Conservation (phyloP, 23 red algal species). For the Pyropia yezoensis region DNA sequence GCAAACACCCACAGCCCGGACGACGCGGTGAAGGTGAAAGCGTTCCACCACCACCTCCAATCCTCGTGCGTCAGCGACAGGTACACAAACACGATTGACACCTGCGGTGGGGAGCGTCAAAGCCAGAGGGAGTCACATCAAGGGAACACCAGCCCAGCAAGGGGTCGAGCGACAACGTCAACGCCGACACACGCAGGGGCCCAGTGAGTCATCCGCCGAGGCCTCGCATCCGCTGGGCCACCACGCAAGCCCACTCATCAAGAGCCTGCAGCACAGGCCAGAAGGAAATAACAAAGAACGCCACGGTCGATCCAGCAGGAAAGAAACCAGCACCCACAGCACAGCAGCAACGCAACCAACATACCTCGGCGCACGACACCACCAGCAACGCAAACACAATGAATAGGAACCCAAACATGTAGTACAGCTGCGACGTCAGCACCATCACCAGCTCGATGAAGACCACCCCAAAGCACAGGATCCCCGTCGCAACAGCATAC, state of each 20-base stretch:
- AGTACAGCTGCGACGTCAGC: constrained; percentile 74
- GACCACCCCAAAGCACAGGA: constrained; percentile 78
- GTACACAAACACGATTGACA: constrained; percentile 86
- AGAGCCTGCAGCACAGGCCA: too few relatives aligned
- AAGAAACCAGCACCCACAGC: too few relatives aligned
- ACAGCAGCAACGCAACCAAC: too few relatives aligned
- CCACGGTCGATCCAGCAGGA: too few relatives aligned
- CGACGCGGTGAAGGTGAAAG: constrained; percentile 53
- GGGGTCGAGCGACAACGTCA: too few relatives aligned
- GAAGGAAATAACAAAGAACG: too few relatives aligned
- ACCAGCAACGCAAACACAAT: constrained; percentile 65
- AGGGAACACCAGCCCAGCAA: too few relatives aligned
- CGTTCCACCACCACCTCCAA: constrained; percentile 71
- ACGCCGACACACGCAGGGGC: too few relatives aligned
- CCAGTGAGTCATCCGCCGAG: too few relatives aligned
- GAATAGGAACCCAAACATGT: constrained; percentile 84
- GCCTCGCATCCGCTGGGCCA: too few relatives aligned
- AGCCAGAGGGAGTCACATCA: too few relatives aligned
- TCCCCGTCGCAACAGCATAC: constrained; percentile 40
- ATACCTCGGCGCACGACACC: constrained; percentile 53
- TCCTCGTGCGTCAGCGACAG: constrained; percentile 71
- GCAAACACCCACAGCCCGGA: constrained; percentile 76
- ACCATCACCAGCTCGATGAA: constrained; percentile 92
- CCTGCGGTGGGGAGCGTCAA: not conserved
- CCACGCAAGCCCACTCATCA: too few relatives aligned